Conservation (phyloP, 768 basidiomycete genomes). For the Multifurca ochricompacta region DNA sequence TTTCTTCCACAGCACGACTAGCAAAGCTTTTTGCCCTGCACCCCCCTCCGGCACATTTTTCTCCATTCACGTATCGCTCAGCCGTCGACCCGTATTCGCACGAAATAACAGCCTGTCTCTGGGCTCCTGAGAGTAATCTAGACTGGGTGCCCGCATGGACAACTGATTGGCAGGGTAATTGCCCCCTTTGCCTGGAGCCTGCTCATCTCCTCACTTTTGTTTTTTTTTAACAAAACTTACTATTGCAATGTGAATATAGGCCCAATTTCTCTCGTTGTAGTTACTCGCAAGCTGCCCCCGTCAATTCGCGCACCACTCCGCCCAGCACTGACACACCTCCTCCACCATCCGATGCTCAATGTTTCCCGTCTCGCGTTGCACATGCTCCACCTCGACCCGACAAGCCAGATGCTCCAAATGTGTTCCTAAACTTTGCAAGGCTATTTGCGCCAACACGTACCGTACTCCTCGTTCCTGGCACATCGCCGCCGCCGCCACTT, state of each 20-base stretch:
- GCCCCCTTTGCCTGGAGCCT: not conserved
- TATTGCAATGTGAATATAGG: constrained; percentile 3
- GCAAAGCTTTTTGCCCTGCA: constrained; percentile 25
- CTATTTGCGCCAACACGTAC: constrained; percentile 43
- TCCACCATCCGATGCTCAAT: constrained; percentile 10
- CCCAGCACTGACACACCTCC: not conserved
- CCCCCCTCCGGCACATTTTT: constrained; percentile 21
- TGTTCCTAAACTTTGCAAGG: constrained; percentile 56
- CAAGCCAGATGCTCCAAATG: constrained; percentile 38
- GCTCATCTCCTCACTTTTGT: not conserved
- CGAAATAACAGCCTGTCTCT: constrained; percentile 41
- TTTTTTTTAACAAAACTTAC: too few species aligned
- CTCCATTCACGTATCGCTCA: constrained; percentile 20
- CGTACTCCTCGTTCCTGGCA: constrained; percentile 46
- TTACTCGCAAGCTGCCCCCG: not conserved
- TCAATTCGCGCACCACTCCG: not conserved
- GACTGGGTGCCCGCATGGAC: constrained; percentile 32
- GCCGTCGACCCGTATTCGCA: constrained; percentile 6
- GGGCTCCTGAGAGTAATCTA: constrained; percentile 35
- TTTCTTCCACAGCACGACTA: constrained; percentile 4
- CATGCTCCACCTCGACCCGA: constrained; percentile 36
- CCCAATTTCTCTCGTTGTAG: constrained; percentile 16
- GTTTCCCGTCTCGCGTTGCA: constrained; percentile 35
- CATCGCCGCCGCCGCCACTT: constrained; percentile 27
- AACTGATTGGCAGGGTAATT: constrained; percentile 37